phyloP scores from a whole-genome alignment of 75 land plant species.

The Picea sitchensis region DNA sequence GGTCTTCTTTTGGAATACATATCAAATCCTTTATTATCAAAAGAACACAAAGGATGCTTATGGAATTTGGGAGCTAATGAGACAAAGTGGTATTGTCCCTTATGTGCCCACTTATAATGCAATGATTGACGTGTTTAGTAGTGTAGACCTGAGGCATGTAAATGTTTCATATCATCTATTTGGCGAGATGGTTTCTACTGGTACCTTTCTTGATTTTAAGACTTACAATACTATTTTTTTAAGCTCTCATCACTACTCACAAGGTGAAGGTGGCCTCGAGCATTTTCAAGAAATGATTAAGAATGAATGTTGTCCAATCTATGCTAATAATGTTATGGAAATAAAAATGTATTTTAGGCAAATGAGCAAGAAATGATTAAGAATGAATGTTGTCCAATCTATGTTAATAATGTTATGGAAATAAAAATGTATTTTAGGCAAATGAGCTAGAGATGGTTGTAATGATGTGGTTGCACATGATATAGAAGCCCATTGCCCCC shows the following conservation, averaged over 20 bases:
- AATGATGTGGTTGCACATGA: slow-evolving; percentile 35
- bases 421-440: slow-evolving; percentile 7
- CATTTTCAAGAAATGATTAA: too few relatives aligned
- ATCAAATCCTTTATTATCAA: too few relatives aligned
- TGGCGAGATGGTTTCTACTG: slow-evolving; percentile 21
- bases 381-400: too few relatives aligned
- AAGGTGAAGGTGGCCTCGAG: not conserved
- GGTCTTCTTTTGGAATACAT: slow-evolving; percentile 6
- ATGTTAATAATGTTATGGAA: not conserved
- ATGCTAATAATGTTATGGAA: not conserved
- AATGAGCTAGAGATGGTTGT: slow-evolving; percentile 23
- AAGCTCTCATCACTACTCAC: slow-evolving; percentile 5
- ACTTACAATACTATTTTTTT: slow-evolving; percentile 22
- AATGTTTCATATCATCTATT: not conserved
- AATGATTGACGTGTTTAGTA: slow-evolving; percentile 33
- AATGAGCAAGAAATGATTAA: too few relatives aligned
- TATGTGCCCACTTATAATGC: slow-evolving; percentile 33
- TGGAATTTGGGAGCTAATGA: slow-evolving; percentile 27
- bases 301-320: too few relatives aligned
- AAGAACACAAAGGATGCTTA: slow-evolving; percentile 21
- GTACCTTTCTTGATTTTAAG: slow-evolving; percentile 14
- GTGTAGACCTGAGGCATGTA: not conserved
- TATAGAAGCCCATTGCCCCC: slow-evolving; percentile 10
- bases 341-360: slow-evolving; percentile 10
- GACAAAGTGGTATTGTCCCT: slow-evolving; percentile 10